Base-by-base conservation (phyloP, 139 green algal species). In the Nannochloris sp. region DNA sequence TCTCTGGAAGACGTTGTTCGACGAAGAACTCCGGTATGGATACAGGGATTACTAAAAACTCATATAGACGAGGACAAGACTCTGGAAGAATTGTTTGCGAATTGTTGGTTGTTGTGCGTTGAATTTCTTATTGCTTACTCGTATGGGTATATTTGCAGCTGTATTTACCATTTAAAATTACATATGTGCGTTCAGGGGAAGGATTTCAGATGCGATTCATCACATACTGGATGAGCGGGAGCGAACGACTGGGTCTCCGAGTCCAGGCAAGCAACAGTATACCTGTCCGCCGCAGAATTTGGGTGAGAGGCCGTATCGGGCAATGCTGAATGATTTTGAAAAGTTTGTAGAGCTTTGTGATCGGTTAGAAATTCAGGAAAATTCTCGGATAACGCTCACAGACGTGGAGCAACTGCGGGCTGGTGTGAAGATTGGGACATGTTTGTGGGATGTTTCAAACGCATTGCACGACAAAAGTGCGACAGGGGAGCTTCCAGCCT, bases 401-500 rank as follows among this genome's bases (percentile, higher is more conserved):
- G 55, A 61, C 48, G 55, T 61, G 5, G 27, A 61, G n/a, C 27
- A 44, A 14, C 25, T 4, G 27, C 21, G 24, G 43, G 25, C 55
- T 61, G 55, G 55, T 18, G 43, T 27, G 25, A 18, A 44, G 29
- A 27, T 44, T 27, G 25, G 55, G 4, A 18, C 43, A 23, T 61
- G 55, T 25, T 27, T 61, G 14, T 61, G 55, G 55, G 55, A 61
- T 44, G 43, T 61, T 21, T 18, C 55, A 21, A 44, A 61, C 48
- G 25, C 27, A 27, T n/a, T 61, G 15, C 25, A 29, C 7, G 19
- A 29, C 19, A 58, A 58, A 12, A 34, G 19, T 58, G 19, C 19
- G 12, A 23, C 21, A 36, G 50, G 15, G 19, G 21, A 16, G 12
- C 12, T 58, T 29, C 23, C 23, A 18, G 50, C 50, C 25, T 58